Conservation (phyloP, 768 basidiomycete species). For the Phlebiopsis flavidoalba region DNA sequence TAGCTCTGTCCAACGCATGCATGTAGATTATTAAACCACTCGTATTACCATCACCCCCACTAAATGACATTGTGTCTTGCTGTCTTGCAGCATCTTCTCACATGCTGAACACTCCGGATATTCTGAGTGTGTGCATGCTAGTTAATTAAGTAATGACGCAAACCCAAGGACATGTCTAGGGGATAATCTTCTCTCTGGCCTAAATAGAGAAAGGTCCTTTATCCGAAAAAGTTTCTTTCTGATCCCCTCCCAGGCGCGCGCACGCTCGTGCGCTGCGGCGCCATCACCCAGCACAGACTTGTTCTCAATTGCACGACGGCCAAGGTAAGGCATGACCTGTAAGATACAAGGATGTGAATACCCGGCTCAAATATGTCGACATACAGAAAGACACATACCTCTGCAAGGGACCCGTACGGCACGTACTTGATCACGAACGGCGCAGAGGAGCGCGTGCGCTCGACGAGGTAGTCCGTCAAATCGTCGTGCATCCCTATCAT, state of each 20-base stretch:
- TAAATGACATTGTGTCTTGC: background rate
- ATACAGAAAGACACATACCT: constrained; percentile 33
- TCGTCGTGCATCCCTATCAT: constrained; percentile 81
- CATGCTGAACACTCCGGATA: too few species aligned
- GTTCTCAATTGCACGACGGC: constrained; percentile 89
- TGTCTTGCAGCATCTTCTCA: background rate
- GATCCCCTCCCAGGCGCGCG: constrained; percentile 50
- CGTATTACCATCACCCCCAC: background rate
- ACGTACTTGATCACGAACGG: constrained; percentile 84
- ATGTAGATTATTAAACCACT: constrained; percentile 16
- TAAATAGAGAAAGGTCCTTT: background rate
- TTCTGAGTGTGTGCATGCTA: too few species aligned
- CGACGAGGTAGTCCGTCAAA: constrained; percentile 66
- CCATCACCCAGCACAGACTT: constrained; percentile 79
- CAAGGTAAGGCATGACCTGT: constrained; percentile 86
- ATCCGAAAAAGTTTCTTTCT: constrained; percentile 32
- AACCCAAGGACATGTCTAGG: too few species aligned
- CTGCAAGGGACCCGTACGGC: constrained; percentile 68
- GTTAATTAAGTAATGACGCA: too few species aligned
- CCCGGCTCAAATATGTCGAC: background rate
- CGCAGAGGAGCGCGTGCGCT: constrained; percentile 40
- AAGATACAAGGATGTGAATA: background rate
- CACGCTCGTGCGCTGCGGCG: constrained; percentile 58
- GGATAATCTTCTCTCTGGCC: too few species aligned
- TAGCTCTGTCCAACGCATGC: constrained; percentile 15